Evolutionary conservation across 73 alveolate genomes (phyloP).

Genomic region (Blepharisma stoltei): DNA sequence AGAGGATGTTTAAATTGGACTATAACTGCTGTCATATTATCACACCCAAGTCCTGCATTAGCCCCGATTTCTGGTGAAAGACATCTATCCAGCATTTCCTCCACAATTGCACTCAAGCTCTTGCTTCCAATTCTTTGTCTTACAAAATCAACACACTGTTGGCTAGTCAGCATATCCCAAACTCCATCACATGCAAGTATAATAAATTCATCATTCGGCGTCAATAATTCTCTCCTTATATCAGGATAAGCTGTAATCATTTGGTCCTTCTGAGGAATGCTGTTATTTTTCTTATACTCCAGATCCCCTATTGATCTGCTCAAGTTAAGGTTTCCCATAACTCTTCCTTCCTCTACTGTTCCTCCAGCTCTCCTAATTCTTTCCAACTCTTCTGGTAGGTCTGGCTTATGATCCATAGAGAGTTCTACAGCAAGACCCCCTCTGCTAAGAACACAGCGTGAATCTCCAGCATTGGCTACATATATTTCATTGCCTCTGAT

Average conservation of each 20-base stretch:
- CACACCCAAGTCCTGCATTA: slow-evolving; percentile 78
- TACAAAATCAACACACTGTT: slow-evolving; percentile 39
- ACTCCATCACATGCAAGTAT: slow-evolving; percentile 62
- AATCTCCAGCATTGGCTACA: slow-evolving; percentile 93
- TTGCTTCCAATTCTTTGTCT: neutral
- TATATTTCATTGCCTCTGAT: slow-evolving; percentile 61
- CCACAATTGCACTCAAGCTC: slow-evolving; percentile 50
- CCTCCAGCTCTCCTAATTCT: slow-evolving; percentile 85
- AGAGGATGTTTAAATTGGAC: slow-evolving; percentile 39
- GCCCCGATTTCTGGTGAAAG: slow-evolving; percentile 64
- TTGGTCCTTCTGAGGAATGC: slow-evolving; percentile 84
- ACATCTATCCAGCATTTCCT: slow-evolving; percentile 65
- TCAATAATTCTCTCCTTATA: slow-evolving; percentile 44
- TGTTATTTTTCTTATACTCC: slow-evolving; percentile 84
- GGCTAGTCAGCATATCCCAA: slow-evolving; percentile 44
- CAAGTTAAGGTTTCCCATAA: slow-evolving; percentile 68
- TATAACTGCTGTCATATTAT: slow-evolving; percentile 76
- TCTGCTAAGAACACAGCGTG: slow-evolving; percentile 82
- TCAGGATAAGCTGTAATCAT: slow-evolving; percentile 91
- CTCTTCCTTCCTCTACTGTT: slow-evolving; percentile 70
- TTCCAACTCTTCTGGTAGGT: slow-evolving; percentile 63
- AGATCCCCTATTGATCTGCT: slow-evolving; percentile 92
- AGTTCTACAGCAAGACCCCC: slow-evolving; percentile 67
- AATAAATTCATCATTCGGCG: slow-evolving; percentile 53
- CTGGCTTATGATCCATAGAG: slow-evolving; percentile 92